These are phyloP conservation scores for Aspergillus aculeatus DNA, from an alignment of 2,329 filamentous ascomycete genomes.

Conservation along the genomic window DNA sequence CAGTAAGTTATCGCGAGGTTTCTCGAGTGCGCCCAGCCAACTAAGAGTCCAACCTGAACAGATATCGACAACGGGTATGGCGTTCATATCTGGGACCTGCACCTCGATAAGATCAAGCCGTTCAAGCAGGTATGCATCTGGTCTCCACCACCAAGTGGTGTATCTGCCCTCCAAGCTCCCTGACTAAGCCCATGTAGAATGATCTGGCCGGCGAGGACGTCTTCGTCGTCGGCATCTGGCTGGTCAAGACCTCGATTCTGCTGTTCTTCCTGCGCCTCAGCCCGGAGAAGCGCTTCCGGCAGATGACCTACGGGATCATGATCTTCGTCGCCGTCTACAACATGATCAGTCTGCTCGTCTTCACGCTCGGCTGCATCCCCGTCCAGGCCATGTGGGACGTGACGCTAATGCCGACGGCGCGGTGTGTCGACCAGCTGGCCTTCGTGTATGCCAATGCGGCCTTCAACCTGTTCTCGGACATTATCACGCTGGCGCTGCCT, in stretches of 20 bases:
- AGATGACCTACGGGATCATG: slow-evolving; percentile 20
- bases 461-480: slow-evolving; percentile 16
- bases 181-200: neutral
- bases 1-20: neutral
- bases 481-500: slow-evolving; percentile 12
- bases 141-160: no score
- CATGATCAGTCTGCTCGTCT: slow-evolving; percentile 16
- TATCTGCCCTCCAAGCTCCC: no score
- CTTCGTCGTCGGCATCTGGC: slow-evolving; percentile 16
- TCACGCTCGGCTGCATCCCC: slow-evolving; percentile 16
- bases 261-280: slow-evolving; percentile 20
- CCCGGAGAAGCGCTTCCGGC: slow-evolving; percentile 18
- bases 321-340: slow-evolving; percentile 17
- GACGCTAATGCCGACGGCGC: slow-evolving; percentile 9
- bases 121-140: slow-evolving; percentile 12
- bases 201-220: slow-evolving; percentile 16
- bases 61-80: slow-evolving; percentile 18
- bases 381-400: slow-evolving; percentile 18
- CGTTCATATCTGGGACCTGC: slow-evolving; percentile 15
- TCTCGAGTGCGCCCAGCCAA: neutral
- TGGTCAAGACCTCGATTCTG: slow-evolving; percentile 21
- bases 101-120: slow-evolving; percentile 10
- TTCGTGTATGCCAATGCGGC: slow-evolving; percentile 18
- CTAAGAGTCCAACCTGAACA: neutral
- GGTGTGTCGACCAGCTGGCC: slow-evolving; percentile 12